phyloP scores from a whole-genome alignment of 768 basidiomycete species.

The Lactifluus pinguis region DNA sequence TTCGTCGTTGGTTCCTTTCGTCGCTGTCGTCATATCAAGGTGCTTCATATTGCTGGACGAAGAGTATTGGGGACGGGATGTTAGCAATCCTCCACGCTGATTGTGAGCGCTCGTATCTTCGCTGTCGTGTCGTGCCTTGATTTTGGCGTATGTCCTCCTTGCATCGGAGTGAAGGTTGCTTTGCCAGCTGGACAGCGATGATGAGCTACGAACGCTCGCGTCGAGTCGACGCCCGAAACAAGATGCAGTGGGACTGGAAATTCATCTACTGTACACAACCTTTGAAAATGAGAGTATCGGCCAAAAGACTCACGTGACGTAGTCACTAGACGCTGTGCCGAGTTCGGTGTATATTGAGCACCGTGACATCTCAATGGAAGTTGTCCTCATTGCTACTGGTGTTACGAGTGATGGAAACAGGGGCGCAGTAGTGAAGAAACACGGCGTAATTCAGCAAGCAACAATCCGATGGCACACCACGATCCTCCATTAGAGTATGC shows the following conservation, averaged over 20 bases:
- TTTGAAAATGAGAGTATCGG: not conserved
- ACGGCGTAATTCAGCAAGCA: too few species aligned
- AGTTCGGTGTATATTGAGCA: too few species aligned
- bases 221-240: not conserved
- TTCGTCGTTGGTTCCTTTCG: not conserved
- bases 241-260: not conserved
- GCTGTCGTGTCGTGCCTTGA: not conserved
- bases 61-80: not conserved
- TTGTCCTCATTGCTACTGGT: too few species aligned
- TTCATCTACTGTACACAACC: too few species aligned
- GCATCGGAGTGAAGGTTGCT: not conserved
- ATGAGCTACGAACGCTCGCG: not conserved
- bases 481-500: too few species aligned
- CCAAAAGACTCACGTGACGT: too few species aligned
- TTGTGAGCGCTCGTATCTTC: not conserved
- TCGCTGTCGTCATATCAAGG: not conserved
- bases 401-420: too few species aligned
- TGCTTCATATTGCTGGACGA: not conserved
- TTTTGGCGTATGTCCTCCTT: not conserved
- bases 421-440: too few species aligned
- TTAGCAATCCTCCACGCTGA: not conserved
- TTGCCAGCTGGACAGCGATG: slow-evolving; percentile 6
- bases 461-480: too few species aligned
- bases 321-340: too few species aligned
- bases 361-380: too few species aligned